Base-by-base conservation (phyloP, 495 filamentous ascomycete species). In the Platismatia glauca region DNA sequence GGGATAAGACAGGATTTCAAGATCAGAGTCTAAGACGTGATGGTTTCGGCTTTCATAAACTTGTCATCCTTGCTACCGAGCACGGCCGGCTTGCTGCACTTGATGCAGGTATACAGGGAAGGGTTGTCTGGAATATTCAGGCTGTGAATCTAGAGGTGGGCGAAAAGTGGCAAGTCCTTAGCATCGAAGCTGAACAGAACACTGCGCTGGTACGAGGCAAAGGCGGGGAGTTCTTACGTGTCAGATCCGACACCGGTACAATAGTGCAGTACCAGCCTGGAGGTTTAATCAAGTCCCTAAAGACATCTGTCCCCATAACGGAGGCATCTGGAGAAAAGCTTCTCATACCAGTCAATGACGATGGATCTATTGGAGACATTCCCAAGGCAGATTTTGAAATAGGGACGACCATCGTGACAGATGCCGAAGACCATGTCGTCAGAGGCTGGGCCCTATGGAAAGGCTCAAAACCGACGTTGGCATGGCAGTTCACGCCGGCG, bases 11-110 rank as follows among this genome's bases (percentile, higher is more conserved):
- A 7, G 71, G 71, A 11, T 58, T 63, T 8, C 71, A 78, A 7
- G 78, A 81, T n/a, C 78, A 79, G 44, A 85, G 82, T 20, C 76
- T 86, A 38, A 76, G 79, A 16, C 76, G 86, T 16, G 90, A 97
- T 70, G 84, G 81, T 69, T 97, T 97, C 71, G 94, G 93, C 34
- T 89, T 96, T 70, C 82, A 86, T 63, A 96, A 95, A 72, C 75
- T 93, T 38, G 82, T 87, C 9, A 78, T 96, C 64, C 79, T 95
- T 52, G 92, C 89, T 9, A 96, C 93, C 11, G 79, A 84, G 62
- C 84, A 83, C 60, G 93, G 93, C 12, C 84, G 89, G 58, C 72
- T 97, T 11, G 88, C 89, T 62, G 88, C 85, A 11, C 78, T 98
- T 38, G 86, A 96, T 69, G 80, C 84, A 43, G 90, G 87, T 11